Percentiles rank a stretch among this genome's conserved stretches.
phyloP scores from a whole-genome alignment of 2,329 filamentous ascomycete species.

The Lecanosticta acicola region DNA sequence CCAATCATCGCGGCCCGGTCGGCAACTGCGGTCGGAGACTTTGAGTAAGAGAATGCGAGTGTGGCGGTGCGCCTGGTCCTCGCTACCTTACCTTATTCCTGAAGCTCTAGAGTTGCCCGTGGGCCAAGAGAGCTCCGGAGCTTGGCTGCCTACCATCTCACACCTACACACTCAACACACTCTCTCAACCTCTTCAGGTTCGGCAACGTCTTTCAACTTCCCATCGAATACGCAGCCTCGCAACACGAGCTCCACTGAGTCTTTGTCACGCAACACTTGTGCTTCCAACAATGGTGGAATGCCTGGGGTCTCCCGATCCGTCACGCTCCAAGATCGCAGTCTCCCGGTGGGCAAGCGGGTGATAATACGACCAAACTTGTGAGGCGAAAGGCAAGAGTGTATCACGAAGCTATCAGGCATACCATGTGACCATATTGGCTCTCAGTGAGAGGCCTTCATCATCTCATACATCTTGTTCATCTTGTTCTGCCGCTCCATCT shows the following conservation, averaged over 20 bases:
- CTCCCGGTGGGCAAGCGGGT: too few relatives aligned
- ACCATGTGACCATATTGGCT: background rate
- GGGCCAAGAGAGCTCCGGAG: background rate
- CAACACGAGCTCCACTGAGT: too few relatives aligned
- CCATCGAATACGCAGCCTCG: too few relatives aligned
- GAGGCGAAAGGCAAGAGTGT: too few relatives aligned
- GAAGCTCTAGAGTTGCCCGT: constrained; percentile 1
- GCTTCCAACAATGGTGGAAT: too few relatives aligned
- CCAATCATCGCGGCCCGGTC: background rate
- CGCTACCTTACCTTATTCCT: background rate
- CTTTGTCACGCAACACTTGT: too few relatives aligned
- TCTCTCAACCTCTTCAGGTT: background rate
- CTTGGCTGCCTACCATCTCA: too few relatives aligned
- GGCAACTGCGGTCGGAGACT: background rate
- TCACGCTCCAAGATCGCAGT: too few relatives aligned
- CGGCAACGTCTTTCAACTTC: background rate
- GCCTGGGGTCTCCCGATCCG: too few relatives aligned
- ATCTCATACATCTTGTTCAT: constrained; percentile 29
- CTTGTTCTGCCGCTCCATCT: constrained; percentile 43
- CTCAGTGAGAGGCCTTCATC: constrained; percentile 2
- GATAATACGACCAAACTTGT: too few relatives aligned
- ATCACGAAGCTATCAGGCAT: too few relatives aligned
- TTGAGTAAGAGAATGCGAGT: background rate
- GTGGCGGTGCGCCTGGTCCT: background rate
- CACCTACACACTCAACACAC: background rate